phyloP scores from a whole-genome alignment of 768 basidiomycete genomes.

The Rubroboletus satanas region DNA sequence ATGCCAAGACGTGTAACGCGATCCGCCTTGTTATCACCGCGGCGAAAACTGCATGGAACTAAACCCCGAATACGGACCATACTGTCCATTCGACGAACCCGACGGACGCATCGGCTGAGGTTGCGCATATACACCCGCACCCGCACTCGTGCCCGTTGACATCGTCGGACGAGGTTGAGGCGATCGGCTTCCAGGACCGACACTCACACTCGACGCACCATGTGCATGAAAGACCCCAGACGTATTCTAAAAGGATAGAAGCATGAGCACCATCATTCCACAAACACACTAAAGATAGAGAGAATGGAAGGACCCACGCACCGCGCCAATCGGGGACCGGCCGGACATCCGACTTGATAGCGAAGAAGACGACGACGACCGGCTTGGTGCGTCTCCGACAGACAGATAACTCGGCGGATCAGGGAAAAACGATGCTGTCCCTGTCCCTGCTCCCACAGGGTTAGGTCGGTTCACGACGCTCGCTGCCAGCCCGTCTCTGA shows the following conservation, averaged over 20 bases:
- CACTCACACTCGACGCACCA: constrained; percentile 5
- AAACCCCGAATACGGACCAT: constrained; percentile 19
- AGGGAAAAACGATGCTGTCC: constrained; percentile 15
- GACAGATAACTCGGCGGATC: constrained; percentile 24
- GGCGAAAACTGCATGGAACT: constrained; percentile 25
- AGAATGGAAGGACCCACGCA: constrained; percentile 8
- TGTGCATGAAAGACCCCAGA: constrained; percentile 23
- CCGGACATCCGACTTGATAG: constrained; percentile 32
- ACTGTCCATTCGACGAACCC: constrained; percentile 13
- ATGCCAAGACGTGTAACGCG: neutral
- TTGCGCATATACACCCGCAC: constrained; percentile 19
- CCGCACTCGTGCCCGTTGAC: constrained; percentile 1
- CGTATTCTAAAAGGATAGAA: constrained; percentile 15
- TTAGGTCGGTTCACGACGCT: constrained; percentile 18
- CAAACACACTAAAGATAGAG: neutral
- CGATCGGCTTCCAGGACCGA: constrained; percentile 13
- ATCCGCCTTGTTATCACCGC: neutral
- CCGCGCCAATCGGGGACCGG: constrained; percentile 28
- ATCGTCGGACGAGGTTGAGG: constrained; percentile 19
- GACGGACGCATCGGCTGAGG: constrained; percentile 23
- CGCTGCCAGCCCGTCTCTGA: constrained; percentile 28
- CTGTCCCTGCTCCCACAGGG: constrained; percentile 12
- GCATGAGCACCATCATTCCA: constrained; percentile 5
- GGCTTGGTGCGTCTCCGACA: constrained; percentile 25
- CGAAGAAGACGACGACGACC: constrained; percentile 32